Evolutionary conservation across 179 eudicot genomes (phyloP).

Genomic region (Beta corolliflora): DNA sequence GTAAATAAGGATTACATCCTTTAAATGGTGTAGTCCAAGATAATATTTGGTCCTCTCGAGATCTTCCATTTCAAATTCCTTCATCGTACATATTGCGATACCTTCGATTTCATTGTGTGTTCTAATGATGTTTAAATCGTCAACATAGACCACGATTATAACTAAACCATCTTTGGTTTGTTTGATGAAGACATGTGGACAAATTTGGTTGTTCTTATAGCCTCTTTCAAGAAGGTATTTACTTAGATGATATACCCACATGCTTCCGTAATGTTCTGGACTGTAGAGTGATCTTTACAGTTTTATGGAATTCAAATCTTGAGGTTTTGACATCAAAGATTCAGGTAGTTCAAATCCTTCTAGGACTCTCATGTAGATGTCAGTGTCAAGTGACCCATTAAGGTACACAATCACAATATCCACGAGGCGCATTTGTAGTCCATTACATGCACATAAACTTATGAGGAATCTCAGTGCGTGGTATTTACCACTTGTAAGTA

Average conservation of each 20-base stretch:
- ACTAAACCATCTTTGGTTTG: not conserved
- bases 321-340: no score
- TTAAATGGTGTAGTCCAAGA: conserved; percentile 9
- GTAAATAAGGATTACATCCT: not conserved
- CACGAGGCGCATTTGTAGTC: not conserved
- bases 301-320: not conserved
- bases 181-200: no score
- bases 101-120: not conserved
- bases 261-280: not conserved
- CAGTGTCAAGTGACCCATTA: not conserved
- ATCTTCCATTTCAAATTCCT: conserved; percentile 8
- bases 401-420: not conserved
- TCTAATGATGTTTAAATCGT: conserved; percentile 4
- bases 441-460: not conserved
- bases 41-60: conserved; percentile 7
- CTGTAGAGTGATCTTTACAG: not conserved
- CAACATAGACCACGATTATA: not conserved
- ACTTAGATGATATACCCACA: not conserved
- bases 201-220: no score
- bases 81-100: not conserved
- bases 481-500: not conserved
- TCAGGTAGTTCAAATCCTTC: no score
- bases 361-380: not conserved
- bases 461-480: not conserved
- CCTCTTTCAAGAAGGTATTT: no score